These are phyloP conservation scores for Dothistroma pini DNA, from an alignment of 2,329 filamentous ascomycete species.

Conservation along the genomic window DNA sequence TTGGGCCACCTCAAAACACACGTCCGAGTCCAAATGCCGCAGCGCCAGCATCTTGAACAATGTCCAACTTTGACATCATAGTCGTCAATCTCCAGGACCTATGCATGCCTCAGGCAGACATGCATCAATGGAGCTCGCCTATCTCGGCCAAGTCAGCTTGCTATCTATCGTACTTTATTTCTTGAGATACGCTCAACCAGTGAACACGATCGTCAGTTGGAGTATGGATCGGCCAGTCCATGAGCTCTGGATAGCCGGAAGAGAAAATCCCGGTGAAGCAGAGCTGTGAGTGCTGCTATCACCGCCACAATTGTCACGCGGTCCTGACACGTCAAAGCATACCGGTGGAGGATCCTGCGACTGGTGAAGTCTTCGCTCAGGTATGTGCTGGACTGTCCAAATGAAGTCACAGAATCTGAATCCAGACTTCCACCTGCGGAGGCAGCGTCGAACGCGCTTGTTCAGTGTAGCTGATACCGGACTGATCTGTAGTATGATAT, in stretches of 20 bases:
- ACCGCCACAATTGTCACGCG: slow-evolving; percentile 32
- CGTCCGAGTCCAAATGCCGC: neutral
- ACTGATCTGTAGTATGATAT: neutral
- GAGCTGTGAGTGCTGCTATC: slow-evolving; percentile 42
- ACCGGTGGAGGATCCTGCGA: slow-evolving; percentile 53
- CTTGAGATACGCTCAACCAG: neutral
- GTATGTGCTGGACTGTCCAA: slow-evolving; percentile 23
- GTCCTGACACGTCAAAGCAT: slow-evolving; percentile 31
- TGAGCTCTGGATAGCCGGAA: slow-evolving; percentile 43
- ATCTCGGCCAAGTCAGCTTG: neutral
- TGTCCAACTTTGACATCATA: no score
- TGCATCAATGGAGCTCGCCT: neutral
- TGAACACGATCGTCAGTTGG: neutral
- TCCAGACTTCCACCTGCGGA: neutral
- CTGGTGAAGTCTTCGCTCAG: slow-evolving; percentile 51
- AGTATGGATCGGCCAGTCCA: slow-evolving; percentile 17
- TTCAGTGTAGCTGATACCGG: slow-evolving; percentile 19
- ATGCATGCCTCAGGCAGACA: neutral
- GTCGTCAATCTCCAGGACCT: neutral
- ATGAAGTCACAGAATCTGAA: no score
- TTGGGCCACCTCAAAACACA: no score
- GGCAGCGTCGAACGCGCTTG: neutral
- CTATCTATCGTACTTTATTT: neutral
- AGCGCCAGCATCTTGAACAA: neutral
- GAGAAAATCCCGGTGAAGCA: slow-evolving; percentile 41